Evolutionary conservation across 768 basidiomycete species (phyloP), one percentile per base, ranked within the genome.

Genomic region (Rhodotorula sphaerocarpa): DNA sequence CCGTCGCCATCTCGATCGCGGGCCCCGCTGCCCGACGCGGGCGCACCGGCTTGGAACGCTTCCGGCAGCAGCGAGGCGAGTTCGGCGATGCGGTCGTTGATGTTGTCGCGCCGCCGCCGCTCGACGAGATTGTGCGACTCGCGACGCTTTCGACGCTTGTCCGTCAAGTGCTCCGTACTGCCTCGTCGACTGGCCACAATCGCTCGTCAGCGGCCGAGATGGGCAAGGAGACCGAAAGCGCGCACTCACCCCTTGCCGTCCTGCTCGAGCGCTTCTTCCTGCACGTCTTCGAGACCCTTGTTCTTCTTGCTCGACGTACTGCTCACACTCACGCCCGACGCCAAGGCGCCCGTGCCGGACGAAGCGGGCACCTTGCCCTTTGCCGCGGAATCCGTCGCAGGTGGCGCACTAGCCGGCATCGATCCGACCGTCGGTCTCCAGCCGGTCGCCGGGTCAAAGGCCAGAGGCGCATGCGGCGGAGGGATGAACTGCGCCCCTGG

Each of bases 41-140:
- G n/a, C n/a, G n/a, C n/a, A n/a, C n/a, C 34, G 28, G 52, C 31
- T 3, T 90, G 78, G 76, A 91, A 80, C 70, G 84, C 85, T 74
- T 90, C 90, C 2, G 90, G 90, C 63, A 95, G 86, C 48, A 95
- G 79, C 27, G 86, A 86, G 25, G 90, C 86, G 2, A 95, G 81
- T 74, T 95, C 90, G 43, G 82, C 82, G 70, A 95, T 95, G 75
- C 90, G 88, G 77, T 95, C 90, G 75, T 95, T 95, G 75, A 95
- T 95, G 74, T 91, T 92, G 73, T 95, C 90, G 51, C 90, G 75
- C 63, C 90, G 72, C 31, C 90, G 76, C 23, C 90, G 79, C 78
- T 95, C 90, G 67, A 95, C 90, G 3, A 89, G 89, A 70, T 95
- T 95, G 73, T 95, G 90, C 12, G 83, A 85, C 75, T 92, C 90